Percentiles rank a stretch among this genome's conserved stretches.
Conservation (phyloP, 176 grass and related monocot genomes). For the Cocos nucifera region DNA sequence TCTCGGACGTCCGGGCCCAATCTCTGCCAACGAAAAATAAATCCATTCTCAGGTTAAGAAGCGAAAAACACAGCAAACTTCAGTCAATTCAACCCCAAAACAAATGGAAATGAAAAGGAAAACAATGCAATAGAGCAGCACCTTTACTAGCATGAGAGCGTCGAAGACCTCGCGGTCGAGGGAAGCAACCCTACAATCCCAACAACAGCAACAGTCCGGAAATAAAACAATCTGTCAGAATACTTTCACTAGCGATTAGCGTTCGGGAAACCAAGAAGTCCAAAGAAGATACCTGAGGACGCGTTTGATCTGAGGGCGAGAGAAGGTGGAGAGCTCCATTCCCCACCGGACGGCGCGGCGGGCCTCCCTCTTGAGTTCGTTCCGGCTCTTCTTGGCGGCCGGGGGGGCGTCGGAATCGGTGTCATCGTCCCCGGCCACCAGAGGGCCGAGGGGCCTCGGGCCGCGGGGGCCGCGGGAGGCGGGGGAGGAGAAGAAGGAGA, state of each 20-base stretch:
- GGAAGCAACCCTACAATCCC: conserved; percentile 50
- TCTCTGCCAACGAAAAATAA: conserved; percentile 35
- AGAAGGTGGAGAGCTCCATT: conserved; percentile 73
- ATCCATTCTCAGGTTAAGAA: background rate
- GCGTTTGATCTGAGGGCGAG: conserved; percentile 66
- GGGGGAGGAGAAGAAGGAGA: conserved; percentile 19
- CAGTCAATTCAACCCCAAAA: background rate
- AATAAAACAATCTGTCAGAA: too few relatives aligned
- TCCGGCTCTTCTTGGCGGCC: conserved; percentile 48
- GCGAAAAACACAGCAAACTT: background rate
- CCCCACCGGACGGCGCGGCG: conserved; percentile 73
- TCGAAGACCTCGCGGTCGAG: conserved; percentile 75
- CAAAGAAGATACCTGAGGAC: conserved; percentile 37
- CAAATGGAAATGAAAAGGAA: background rate
- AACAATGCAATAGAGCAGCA: background rate
- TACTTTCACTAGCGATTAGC: too few relatives aligned
- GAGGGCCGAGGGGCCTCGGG: conserved; percentile 28
- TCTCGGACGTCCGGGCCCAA: conserved; percentile 77
- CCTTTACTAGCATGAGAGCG: conserved; percentile 83
- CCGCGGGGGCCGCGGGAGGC: conserved; percentile 2
- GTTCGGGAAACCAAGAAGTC: too few relatives aligned
- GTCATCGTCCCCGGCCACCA: conserved; percentile 25
- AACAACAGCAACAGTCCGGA: background rate
- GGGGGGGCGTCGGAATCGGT: background rate
- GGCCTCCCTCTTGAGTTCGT: conserved; percentile 76